phyloP scores from a whole-genome alignment of 108 stramenopile genomes.

The Cyclotella cryptica region DNA sequence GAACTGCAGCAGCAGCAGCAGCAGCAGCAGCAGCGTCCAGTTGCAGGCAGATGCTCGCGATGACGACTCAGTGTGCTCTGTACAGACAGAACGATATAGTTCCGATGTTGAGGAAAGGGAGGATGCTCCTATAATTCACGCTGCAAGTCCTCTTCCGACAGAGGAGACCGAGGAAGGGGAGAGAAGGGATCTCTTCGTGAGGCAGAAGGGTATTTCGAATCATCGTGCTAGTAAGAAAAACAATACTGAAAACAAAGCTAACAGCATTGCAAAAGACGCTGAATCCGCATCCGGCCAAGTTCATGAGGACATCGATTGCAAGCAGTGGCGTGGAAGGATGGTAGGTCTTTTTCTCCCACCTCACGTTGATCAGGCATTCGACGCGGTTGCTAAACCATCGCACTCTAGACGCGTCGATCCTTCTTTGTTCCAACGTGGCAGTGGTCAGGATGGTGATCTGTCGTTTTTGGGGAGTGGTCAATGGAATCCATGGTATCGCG shows the following conservation, averaged over 20 bases:
- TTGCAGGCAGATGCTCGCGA: not conserved
- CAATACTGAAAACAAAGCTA: not conserved
- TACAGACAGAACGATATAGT: not conserved
- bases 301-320: not conserved
- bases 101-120: not conserved
- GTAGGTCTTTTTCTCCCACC: not conserved
- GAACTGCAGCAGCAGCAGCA: no score
- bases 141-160: not conserved
- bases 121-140: not conserved
- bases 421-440: constrained; percentile 2
- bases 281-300: no score
- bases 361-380: constrained; percentile 17
- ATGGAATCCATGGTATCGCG: constrained; percentile 24
- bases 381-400: constrained; percentile 21
- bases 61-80: not conserved
- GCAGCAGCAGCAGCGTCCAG: no score
- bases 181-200: no score
- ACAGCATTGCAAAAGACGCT: not conserved
- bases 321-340: not conserved
- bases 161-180: no score
- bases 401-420: constrained; percentile 24
- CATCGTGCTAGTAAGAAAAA: no score
- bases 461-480: no score
- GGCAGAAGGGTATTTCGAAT: no score
- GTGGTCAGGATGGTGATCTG: no score